Evolutionary conservation across 805 yeast genomes (phyloP), one percentile per base, ranked within the genome.

Genomic region (Suhomyces sp.): DNA sequence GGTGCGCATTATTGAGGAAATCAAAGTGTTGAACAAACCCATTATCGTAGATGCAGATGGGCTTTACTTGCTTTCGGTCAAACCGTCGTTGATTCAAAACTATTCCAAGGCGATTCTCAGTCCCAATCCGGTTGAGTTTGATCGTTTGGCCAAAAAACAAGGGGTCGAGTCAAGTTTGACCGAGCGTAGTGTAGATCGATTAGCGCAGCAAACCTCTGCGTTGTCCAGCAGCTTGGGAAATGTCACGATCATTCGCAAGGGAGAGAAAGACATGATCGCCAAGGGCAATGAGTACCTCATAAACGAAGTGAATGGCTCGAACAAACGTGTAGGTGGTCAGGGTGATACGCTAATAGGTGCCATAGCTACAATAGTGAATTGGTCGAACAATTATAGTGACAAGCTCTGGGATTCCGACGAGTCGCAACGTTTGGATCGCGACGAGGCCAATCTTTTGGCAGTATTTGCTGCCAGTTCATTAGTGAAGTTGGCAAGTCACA

Each of bases 281-380:
- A 71, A 77, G 47, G 81, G 80, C 2, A 73, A 69, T 3, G 62
- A 66, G 4, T 60, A 71, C 4, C 55, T 88, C 6, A 59, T 69
- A 3, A 79, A 77, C 54, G 76, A 75, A 33, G 62, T 73, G 29
- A 60, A 65, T 13, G 97, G 98, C 1, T 85, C 94, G 6, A 68
- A 72, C 47, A 86, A 89, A 62, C 77, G 99, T 49, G 96, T 89
- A 6, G 97, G 97, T 10, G 99, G 99, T 0, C 98, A 94, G 70
- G 99, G 99, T 22, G 99, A 94, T 61, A 87, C 97, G 0, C 67
- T 94, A 39, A 82, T 93, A 0, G 99, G 99, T 0, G 74, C 89
- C 21, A 69, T 91, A n/a, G 91, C 92, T 1, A 86, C 96, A 0
- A 75, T 93, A 60, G 62, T 88, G 31, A 88, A 89, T 4, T 93